These are phyloP conservation scores for Candida wancherniae DNA, from an alignment of 805 yeast genomes.

Conservation along the genomic window DNA sequence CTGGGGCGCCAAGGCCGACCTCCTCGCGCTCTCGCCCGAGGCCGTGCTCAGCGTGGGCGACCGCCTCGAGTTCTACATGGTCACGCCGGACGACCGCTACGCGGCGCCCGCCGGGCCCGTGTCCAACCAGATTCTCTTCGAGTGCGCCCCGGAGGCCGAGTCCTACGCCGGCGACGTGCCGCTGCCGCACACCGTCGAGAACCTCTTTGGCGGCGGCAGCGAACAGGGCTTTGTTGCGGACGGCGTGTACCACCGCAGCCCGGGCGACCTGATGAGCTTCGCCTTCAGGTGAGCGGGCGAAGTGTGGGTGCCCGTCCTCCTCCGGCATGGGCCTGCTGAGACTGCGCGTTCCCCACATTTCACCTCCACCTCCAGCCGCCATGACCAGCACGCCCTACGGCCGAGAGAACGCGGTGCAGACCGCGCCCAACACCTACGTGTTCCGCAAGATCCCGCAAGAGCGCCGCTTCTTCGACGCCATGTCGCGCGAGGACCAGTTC, in stretches of 20 bases:
- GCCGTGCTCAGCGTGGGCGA: constrained; percentile 45
- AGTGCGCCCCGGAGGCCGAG: constrained; percentile 30
- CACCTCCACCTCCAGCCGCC: too few relatives aligned
- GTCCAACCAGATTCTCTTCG: constrained; percentile 20
- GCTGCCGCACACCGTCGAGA: constrained; percentile 8
- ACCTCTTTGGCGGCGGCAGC: constrained; percentile 17
- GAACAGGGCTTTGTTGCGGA: constrained; percentile 13
- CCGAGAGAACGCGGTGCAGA: constrained; percentile 5
- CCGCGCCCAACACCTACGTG: constrained; percentile 2
- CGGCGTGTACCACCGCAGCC: constrained; percentile 13
- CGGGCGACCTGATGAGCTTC: constrained; percentile 15
- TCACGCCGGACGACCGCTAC: constrained; percentile 32
- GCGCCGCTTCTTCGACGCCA: constrained; percentile 2
- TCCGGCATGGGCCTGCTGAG: too few relatives aligned
- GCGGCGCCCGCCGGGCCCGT: constrained; percentile 4
- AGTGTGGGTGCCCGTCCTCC: too few relatives aligned
- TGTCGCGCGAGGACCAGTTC: constrained; percentile 9
- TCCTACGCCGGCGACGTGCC: constrained; percentile 12
- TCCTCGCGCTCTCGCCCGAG: constrained; percentile 61
- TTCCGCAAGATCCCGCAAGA: constrained; percentile 4
- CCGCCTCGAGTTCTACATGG: constrained; percentile 42
- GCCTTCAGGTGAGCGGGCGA: too few relatives aligned
- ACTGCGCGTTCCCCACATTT: too few relatives aligned
- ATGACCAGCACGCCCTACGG: too few relatives aligned
- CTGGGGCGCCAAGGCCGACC: constrained; percentile 67